Conservation (phyloP, 2,329 filamentous ascomycete species). For the Talaromyces atroroseus region DNA sequence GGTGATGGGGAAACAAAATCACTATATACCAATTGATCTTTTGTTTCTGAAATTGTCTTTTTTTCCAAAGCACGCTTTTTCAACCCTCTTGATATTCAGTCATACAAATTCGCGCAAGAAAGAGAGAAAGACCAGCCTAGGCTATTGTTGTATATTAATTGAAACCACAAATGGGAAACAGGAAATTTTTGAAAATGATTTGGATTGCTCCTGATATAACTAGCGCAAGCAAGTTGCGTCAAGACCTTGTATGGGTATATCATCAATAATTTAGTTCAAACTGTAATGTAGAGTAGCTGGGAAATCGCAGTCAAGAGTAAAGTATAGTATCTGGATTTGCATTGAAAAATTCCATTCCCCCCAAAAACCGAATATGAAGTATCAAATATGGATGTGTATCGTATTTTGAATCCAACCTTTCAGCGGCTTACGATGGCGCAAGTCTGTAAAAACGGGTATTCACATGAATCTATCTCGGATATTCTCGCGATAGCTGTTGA, state of each 20-base stretch:
- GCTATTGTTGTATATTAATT: not conserved
- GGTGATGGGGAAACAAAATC: not conserved
- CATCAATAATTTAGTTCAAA: not conserved
- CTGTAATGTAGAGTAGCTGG: not conserved
- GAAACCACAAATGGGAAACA: not conserved
- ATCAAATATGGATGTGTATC: not conserved
- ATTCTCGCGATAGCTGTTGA: conserved; percentile 30
- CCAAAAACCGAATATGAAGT: not conserved
- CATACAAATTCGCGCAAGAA: not conserved
- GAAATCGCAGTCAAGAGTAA: not conserved
- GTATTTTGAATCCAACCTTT: not conserved
- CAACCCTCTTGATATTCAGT: not conserved
- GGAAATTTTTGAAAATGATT: not conserved
- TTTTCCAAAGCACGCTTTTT: not conserved
- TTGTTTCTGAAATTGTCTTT: not conserved
- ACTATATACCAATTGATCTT: not conserved
- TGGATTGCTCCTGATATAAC: not conserved
- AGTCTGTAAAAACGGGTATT: not conserved
- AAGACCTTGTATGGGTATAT: not conserved
- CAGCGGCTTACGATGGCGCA: not conserved
- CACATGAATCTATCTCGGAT: not conserved
- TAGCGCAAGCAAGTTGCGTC: not conserved
- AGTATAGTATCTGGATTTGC: not conserved
- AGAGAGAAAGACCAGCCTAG: not conserved
- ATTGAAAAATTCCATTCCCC: not conserved